Base-by-base conservation (phyloP, 371 early-diverging fungal species). In the Umbelopsis sp. region DNA sequence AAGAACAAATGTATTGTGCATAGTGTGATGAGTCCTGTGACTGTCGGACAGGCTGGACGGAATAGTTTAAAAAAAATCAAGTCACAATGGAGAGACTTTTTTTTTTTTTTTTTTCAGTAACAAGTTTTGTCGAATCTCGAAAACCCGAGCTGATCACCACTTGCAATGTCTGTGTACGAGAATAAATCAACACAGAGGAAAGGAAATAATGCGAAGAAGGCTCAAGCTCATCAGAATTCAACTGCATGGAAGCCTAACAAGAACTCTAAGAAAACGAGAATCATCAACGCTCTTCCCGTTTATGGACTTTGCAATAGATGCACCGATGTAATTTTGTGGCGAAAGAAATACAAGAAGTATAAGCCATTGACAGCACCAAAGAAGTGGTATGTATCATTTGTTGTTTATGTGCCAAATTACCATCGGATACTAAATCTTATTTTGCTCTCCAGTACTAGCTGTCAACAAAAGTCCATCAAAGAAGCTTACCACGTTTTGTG, bases 401-500 rank as follows among this genome's bases (percentile, higher is more conserved):
- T 53, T 12, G 45, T 35, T 2, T 18, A n/a, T 14, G 5, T 44
- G 45, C 16, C 22, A 11, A n/a, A 22, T n/a, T 16, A 10, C 20
- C 16, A 25, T 12, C 29, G 77, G 14, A 16, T 65, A 3, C 46
- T 67, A 41, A 22, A 48, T 53, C 18, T 14, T 63, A 50, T 68
- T 63, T 29, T 44, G 11, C 51, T 46, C 48, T 45, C 35, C 65
- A 78, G 81, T 65, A 78, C 80, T 38, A 51, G 70, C 32, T 96
- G 98, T 81, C 73, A 90, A 63, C 87, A 93, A 73, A 97, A 94
- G 75, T 79, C 89, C 8, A 88, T 99, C 71, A 93, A 87, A 70
- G 95, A 96, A 69, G 97, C 98, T 6, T 99, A 99, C 82, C 99
- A 98, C 81, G 91, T 96, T 24, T 77, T 97, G 14, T 99, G 99